phyloP scores from a whole-genome alignment of 2,329 filamentous ascomycete genomes.

The Sclerotiophoma versabilis region DNA sequence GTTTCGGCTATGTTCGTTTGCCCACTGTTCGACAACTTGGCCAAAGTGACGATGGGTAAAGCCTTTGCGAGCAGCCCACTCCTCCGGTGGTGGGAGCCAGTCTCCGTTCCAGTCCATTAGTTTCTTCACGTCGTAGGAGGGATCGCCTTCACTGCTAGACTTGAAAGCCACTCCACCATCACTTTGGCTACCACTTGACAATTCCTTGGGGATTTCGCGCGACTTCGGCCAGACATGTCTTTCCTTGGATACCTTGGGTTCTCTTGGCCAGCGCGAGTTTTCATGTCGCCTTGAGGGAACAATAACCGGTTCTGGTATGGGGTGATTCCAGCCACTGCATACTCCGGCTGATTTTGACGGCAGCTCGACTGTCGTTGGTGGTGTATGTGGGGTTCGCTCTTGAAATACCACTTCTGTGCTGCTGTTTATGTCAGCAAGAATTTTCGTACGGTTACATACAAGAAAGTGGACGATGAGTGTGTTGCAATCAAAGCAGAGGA shows the following conservation, averaged over 20 bases:
- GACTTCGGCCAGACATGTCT: slow-evolving; percentile 37
- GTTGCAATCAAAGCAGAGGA: too few species aligned
- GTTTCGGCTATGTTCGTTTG: slow-evolving; percentile 22
- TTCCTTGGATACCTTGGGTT: slow-evolving; percentile 12
- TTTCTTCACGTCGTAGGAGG: slow-evolving; percentile 45
- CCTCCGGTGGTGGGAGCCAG: slow-evolving; percentile 55
- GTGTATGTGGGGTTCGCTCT: not conserved
- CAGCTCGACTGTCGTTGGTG: slow-evolving; percentile 8
- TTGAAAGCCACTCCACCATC: slow-evolving; percentile 31
- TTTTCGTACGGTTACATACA: too few species aligned
- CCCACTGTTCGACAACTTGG: slow-evolving; percentile 44
- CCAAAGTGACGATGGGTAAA: slow-evolving; percentile 43
- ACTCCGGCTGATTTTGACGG: not conserved
- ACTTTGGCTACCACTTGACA: slow-evolving; percentile 24
- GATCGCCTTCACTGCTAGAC: slow-evolving; percentile 43
- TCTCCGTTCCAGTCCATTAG: slow-evolving; percentile 56
- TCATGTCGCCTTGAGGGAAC: slow-evolving; percentile 4
- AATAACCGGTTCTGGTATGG: slow-evolving; percentile 2
- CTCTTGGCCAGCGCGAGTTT: slow-evolving; percentile 27
- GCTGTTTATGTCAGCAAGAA: not conserved
- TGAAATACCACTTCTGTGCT: not conserved
- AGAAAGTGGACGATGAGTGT: too few species aligned
- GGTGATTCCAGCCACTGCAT: slow-evolving; percentile 19
- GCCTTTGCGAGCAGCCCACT: slow-evolving; percentile 53
- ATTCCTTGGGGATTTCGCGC: slow-evolving; percentile 34